Evolutionary conservation across 1,284 basidiomycete species (phyloP), one percentile per base, ranked within the genome.

Genomic region (Cutaneotrichosporon dermatis): DNA sequence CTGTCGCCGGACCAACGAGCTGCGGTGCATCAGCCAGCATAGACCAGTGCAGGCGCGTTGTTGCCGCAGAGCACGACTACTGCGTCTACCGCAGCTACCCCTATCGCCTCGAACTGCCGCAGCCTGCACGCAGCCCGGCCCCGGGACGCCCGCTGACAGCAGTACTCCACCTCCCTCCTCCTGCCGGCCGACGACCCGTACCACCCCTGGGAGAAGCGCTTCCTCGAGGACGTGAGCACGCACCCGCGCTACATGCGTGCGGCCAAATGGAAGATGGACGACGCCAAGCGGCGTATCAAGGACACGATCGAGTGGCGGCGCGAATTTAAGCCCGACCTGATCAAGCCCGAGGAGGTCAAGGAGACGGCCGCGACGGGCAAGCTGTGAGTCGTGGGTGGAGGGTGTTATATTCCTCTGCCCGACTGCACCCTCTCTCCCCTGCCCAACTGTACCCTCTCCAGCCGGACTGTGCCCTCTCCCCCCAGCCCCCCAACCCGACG

Each of bases 351-450:
- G 50, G 89, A 92, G 67, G 84, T 85, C 49, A 68, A 79, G 65
- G 82, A 88, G 41, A 90, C 92, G 73, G 85, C 86, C 48, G 85
- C 89, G 77, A 89, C 87, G 0, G 90, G 89, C 12, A 92, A 92
- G 78, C 90, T 92, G 89, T 90, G 68, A 67, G 85, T 77, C 16
- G 33, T 39, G 15, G 36, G 35, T 11, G 11, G n/a, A 6, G 25
- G 25, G 25, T 25, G 25, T 25, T 25, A 25, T 25, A 25, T 25
- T 25, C 25, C 25, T 25, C 25, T 25, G 25, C 25, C 25, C 25
- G 25, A 25, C 25, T 25, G 25, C 25, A 25, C 25, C 25, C 25
- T 25, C 25, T 25, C 25, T 25, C 25, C 25, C 25, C 25, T 25
- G 25, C 25, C 25, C 25, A 25, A 25, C 25, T 25, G 25, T 25